Base-by-base conservation (phyloP, 2,329 filamentous ascomycete genomes). In the Ascochyta fabae region DNA sequence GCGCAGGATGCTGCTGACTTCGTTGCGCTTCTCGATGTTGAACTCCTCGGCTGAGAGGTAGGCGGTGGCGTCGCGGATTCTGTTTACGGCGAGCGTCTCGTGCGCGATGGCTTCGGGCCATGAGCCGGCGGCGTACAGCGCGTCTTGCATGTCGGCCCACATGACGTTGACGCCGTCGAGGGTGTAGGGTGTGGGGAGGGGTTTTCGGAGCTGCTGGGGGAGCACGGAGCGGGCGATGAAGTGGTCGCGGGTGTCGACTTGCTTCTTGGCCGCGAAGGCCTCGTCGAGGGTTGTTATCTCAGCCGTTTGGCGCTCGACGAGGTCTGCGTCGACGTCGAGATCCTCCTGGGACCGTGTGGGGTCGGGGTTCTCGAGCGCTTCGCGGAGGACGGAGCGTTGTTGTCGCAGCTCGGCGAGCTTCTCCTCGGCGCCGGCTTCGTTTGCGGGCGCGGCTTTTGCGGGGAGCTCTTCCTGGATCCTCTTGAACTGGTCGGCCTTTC, bases 71-170 rank as follows among this genome's bases (percentile, higher is more conserved):
- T 56, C 53, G 6, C 62, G 56, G 1, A 47, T 33, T 7, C 26
- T 48, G 43, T 67, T 63, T 19, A 69, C 19, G 10, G 53, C 39
- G 2, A 71, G 54, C 0, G 47, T 39, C 26, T 70, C 67, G 56
- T 70, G 68, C 13, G 56, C 54, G 10, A 72, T 67, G 7, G 44
- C 38, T 1, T 58, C 61, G 15, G 67, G 65, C 68, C 68, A 69
- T 6, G 60, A 36, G 0, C 53, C 60, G 1, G 53, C 48, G 0
- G 68, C 67, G 54, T 69, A 71, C 19, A 72, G 53, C 12, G 68
- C 70, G 48, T 77, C 73, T 22, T 62, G 52, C 12, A 74, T 48
- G 40, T 77, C 68, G 6, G 67, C 66, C 75, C 75, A 77, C 23
- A 62, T 56, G 23, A 77, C 62, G 13, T 48, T 56, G 3, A 76